Percentiles rank a stretch among this genome's conserved stretches.
Evolutionary conservation across 2,329 filamentous ascomycete genomes (phyloP).

Genomic region (Cucurbitaria berberidis): DNA sequence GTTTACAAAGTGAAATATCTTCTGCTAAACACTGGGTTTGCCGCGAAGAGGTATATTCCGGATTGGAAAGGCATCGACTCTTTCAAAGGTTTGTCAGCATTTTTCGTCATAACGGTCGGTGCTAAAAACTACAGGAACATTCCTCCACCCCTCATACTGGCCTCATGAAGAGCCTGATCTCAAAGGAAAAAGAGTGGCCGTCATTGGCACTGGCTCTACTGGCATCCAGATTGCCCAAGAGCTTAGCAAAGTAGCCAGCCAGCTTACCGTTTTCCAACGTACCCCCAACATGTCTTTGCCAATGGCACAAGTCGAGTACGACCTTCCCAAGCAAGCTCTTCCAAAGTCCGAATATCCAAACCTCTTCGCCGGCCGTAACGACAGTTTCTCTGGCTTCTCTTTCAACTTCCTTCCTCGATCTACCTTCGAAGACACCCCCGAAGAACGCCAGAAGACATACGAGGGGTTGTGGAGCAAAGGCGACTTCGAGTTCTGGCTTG

Average conservation of each 20-base stretch:
- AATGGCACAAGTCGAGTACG: slow-evolving; percentile 28
- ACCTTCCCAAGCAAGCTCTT: slow-evolving; percentile 53
- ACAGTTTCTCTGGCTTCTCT: slow-evolving; percentile 24
- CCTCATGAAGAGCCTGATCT: slow-evolving; percentile 60
- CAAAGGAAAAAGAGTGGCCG: slow-evolving; percentile 62
- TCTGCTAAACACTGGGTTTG: slow-evolving; percentile 56
- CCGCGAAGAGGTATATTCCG: slow-evolving; percentile 54
- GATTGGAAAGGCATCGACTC: slow-evolving; percentile 45
- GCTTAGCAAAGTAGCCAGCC: slow-evolving; percentile 57
- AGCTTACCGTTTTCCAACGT: slow-evolving; percentile 66
- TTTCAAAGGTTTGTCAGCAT: slow-evolving; percentile 25
- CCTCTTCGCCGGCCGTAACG: slow-evolving; percentile 7
- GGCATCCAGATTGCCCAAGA: slow-evolving; percentile 68
- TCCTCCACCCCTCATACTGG: slow-evolving; percentile 66
- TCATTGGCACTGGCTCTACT: slow-evolving; percentile 66
- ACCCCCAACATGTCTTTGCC: slow-evolving; percentile 54
- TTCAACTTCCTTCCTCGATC: slow-evolving; percentile 24
- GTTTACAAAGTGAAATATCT: slow-evolving; percentile 53
- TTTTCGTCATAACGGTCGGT: background rate
- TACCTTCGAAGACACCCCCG: slow-evolving; percentile 28
- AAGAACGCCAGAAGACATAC: slow-evolving; percentile 22
- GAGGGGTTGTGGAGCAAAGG: slow-evolving; percentile 28
- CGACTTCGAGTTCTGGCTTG: slow-evolving; percentile 32
- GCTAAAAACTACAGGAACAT: background rate
- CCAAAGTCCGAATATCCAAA: slow-evolving; percentile 37